Evolutionary conservation across 2,329 filamentous ascomycete genomes (phyloP), one percentile per base, ranked within the genome.

Genomic region (Sarocladium brachiariae): DNA sequence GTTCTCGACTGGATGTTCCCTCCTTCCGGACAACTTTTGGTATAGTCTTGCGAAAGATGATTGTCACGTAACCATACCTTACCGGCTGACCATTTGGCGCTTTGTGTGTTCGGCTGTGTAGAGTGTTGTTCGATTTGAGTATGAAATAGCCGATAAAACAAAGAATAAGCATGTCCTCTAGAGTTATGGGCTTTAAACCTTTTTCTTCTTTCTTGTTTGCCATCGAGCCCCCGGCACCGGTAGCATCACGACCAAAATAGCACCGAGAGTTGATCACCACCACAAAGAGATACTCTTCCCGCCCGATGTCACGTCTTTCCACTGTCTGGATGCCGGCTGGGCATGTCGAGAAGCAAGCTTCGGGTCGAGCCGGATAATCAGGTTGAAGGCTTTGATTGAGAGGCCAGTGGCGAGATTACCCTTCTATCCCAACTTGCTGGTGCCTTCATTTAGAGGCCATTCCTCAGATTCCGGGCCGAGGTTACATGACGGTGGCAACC

Each of bases 101-200:
- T 13, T 21, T 39, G 39, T 14, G 14, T 4, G 6, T 27, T 7
- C 5, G 5, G 7, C 14, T 18, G n/a, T 19, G 19, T 43, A 43
- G 39, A 23, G 21, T 43, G 23, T 27, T 43, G 23, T 43, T 43
- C n/a, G 39, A 43, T 43, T 25, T 43, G 39, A 43, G 39, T 25
- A 25, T n/a, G 14, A 14, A 25, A 10, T 43, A 43, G 39, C 21
- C 39, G 35, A 39, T n/a, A 39, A 21, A 39, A 21, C 27, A 18
- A 25, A 43, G 21, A 16, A 25, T 43, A 43, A 43, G 39, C 39
- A n/a, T 43, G 39, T 27, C 11, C 19, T 25, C n/a, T 21, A 43
- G 23, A 25, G 21, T 43, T 43, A 43, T 13, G 7, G 23, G n/a
- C 8, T 25, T 27, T 43, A 25, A 11, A 7, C 4, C 27, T 16